A percentile compares a stretch with the other conserved stretches of the same genome.
Evolutionary conservation across 2,329 filamentous ascomycete species (phyloP).

Genomic region (Parastagonospora nodorum): DNA sequence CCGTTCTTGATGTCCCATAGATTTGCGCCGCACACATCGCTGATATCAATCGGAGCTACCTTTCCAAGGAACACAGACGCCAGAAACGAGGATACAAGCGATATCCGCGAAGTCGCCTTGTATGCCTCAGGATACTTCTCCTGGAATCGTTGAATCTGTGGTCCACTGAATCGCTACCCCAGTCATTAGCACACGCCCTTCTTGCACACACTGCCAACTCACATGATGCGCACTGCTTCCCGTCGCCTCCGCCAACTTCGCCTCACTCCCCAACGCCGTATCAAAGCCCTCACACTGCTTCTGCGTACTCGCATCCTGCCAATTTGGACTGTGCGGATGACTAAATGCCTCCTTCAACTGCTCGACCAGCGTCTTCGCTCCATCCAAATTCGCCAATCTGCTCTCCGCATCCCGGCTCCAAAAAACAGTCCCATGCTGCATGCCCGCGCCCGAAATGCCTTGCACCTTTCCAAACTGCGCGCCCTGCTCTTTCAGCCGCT

Average conservation of each 20-base stretch:
- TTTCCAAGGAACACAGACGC: slow-evolving; percentile 86
- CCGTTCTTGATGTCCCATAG: slow-evolving; percentile 85
- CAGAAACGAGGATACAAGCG: slow-evolving; percentile 92
- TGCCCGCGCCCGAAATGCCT: slow-evolving; percentile 88
- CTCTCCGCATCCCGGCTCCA: slow-evolving; percentile 75
- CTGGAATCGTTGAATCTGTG: slow-evolving; percentile 89
- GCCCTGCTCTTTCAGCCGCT: slow-evolving; percentile 69
- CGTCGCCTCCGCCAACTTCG: slow-evolving; percentile 76
- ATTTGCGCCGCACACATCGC: slow-evolving; percentile 96
- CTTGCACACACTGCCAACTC: slow-evolving; percentile 40
- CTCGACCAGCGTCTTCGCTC: slow-evolving; percentile 66
- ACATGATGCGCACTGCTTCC: slow-evolving; percentile 96
- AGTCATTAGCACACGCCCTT: slow-evolving; percentile 10
- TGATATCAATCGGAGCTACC: slow-evolving; percentile 88
- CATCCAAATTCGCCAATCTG: slow-evolving; percentile 65
- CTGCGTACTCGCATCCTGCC: slow-evolving; percentile 97
- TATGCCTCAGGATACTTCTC: slow-evolving; percentile 82
- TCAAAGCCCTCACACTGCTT: slow-evolving; percentile 90
- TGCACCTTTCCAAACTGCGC: slow-evolving; percentile 76
- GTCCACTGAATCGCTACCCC: slow-evolving; percentile 89
- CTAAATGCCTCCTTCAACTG: slow-evolving; percentile 78
- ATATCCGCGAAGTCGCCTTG: slow-evolving; percentile 79
- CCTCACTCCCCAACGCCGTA: slow-evolving; percentile 66
- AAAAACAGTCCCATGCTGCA: slow-evolving; percentile 98
- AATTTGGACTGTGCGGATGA: slow-evolving; percentile 89